Evolutionary conservation across 352 stramenopile genomes (phyloP), one percentile per base, ranked within the genome.

Genomic region (Plasmopara halstedii): DNA sequence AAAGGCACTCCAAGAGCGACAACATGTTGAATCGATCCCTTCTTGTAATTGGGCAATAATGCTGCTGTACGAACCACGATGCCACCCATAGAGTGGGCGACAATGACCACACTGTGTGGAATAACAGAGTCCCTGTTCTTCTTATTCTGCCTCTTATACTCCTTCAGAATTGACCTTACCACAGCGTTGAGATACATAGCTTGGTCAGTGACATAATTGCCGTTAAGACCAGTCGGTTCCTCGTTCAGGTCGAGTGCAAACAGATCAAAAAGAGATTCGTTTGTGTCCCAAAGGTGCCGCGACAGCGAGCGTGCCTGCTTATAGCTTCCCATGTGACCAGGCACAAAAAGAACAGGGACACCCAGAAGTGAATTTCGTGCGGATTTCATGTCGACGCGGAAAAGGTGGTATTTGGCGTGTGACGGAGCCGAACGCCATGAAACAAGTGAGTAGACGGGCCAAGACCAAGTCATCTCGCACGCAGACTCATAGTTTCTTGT

Each of bases 391-490:
- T 91, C 68, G 36, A 92, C 70, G 19, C 60, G 64, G 36, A 72
- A 67, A 31, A 92, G 64, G 26, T 53, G 23, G 50, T 92, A 92
- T 50, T 89, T 92, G 53, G 53, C 35, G 45, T 88, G 76, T 1
- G 34, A 53, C 13, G 48, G 46, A 5, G 39, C 20, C 14, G 45
- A 38, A 29, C 60, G 64, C 59, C 71, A 73, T 25, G 40, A 41
- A 17, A 88, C 60, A 20, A 46, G 61, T 50, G 77, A 70, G 59
- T 92, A 95, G 47, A 93, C 66, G 39, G 80, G 81, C 67, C 70
- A 85, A 15, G 80, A 92, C 61, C 84, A 91, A 34, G 83, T 92
- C 81, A 95, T 95, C 22, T 84, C 70, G 48, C 83, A 95, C 25
- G 43, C 41, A 13, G 74, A 86, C 20, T 56, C 22, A 9, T 49